These are phyloP conservation scores for Scutellaria barbata DNA, from an alignment of 257 asterid genomes.

Conservation along the genomic window DNA sequence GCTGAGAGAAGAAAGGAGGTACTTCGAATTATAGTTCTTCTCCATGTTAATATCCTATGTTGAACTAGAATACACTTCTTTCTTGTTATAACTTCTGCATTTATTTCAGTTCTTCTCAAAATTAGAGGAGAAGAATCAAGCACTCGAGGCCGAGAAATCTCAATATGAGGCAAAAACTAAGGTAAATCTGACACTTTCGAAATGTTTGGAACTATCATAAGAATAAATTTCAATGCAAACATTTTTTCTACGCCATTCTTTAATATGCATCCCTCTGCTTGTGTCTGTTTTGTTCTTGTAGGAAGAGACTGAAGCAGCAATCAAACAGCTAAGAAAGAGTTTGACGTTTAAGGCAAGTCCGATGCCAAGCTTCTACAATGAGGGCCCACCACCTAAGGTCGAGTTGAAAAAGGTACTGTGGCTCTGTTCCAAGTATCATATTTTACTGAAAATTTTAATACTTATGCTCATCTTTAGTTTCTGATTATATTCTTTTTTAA, in stretches of 20 bases:
- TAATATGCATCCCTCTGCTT: not conserved
- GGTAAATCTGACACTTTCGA: slow-evolving; percentile 44
- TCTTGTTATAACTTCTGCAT: not conserved
- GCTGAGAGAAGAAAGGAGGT: slow-evolving; percentile 81
- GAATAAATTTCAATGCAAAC: not conserved
- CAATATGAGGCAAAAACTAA: slow-evolving; percentile 69
- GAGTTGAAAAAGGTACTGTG: slow-evolving; percentile 71
- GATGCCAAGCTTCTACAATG: slow-evolving; percentile 88
- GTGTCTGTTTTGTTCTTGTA: slow-evolving; percentile 32
- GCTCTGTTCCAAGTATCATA: not conserved
- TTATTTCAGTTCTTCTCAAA: slow-evolving; percentile 61
- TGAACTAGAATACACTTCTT: slow-evolving; percentile 9
- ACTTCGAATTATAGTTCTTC: slow-evolving; percentile 15
- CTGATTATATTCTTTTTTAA: slow-evolving; percentile 33
- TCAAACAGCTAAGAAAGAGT: slow-evolving; percentile 73
- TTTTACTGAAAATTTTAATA: not conserved
- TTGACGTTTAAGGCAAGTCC: slow-evolving; percentile 79
- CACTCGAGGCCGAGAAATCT: slow-evolving; percentile 62
- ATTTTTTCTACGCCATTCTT: not conserved
- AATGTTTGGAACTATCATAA: not conserved
- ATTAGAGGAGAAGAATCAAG: slow-evolving; percentile 80
- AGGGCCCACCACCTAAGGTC: slow-evolving; percentile 78
- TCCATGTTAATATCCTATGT: not conserved
- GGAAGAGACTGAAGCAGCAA: slow-evolving; percentile 73
- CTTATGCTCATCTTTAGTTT: slow-evolving; percentile 14